These are phyloP conservation scores for Xylariales sp. DNA, from an alignment of 2,329 filamentous ascomycete species.

Conservation along the genomic window DNA sequence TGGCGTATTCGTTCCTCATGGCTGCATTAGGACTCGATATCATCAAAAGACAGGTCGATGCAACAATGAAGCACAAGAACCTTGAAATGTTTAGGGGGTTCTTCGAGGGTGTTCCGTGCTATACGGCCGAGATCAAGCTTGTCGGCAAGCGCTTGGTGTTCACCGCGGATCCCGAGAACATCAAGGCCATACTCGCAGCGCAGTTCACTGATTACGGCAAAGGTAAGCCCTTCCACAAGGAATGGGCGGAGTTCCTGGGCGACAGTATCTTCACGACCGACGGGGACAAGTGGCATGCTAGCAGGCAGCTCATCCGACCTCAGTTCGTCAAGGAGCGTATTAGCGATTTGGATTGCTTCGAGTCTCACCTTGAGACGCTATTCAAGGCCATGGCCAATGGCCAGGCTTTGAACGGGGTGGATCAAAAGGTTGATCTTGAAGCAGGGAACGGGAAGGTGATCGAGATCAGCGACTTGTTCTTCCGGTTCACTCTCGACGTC, in stretches of 20 bases:
- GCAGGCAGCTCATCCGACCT: slow-evolving; percentile 75
- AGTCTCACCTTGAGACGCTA: slow-evolving; percentile 71
- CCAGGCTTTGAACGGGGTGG: slow-evolving; percentile 51
- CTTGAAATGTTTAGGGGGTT: slow-evolving; percentile 56
- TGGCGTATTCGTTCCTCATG: slow-evolving; percentile 2
- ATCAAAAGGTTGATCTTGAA: slow-evolving; percentile 60
- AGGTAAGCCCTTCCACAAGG: slow-evolving; percentile 66
- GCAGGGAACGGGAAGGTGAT: slow-evolving; percentile 58
- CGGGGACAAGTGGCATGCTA: slow-evolving; percentile 71
- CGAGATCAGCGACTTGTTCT: slow-evolving; percentile 74
- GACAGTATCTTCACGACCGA: slow-evolving; percentile 79
- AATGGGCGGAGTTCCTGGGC: slow-evolving; percentile 73
- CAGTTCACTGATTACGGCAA: slow-evolving; percentile 86
- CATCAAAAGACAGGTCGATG: slow-evolving; percentile 49
- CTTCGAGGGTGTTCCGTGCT: slow-evolving; percentile 40
- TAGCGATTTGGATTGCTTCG: slow-evolving; percentile 76
- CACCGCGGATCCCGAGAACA: slow-evolving; percentile 81
- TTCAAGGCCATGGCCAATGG: slow-evolving; percentile 61
- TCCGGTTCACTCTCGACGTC: slow-evolving; percentile 79
- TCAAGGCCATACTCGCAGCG: slow-evolving; percentile 83
- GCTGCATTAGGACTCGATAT: slow-evolving; percentile 56
- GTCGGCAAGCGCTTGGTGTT: slow-evolving; percentile 60
- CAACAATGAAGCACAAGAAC: slow-evolving; percentile 49
- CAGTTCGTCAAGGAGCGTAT: slow-evolving; percentile 85
- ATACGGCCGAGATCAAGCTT: slow-evolving; percentile 57